Conservation (phyloP, 2,329 filamentous ascomycete species). For the Furcasterigmium furcatum region DNA sequence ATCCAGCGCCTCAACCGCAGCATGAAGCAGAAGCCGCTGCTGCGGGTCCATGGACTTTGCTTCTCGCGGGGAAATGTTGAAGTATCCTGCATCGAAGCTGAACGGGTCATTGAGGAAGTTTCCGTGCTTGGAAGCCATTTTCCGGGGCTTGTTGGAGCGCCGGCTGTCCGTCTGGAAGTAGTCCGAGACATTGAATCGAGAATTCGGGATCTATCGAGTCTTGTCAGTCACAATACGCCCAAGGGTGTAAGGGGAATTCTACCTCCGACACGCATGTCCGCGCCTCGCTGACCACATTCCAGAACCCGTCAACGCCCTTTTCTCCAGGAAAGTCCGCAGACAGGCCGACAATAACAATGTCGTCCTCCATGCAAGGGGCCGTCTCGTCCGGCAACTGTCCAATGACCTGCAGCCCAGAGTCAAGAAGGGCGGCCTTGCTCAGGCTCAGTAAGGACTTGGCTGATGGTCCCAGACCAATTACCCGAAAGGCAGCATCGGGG, state of each 20-base stretch:
- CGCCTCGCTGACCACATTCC: not conserved
- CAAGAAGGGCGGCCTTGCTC: not conserved
- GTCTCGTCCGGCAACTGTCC: not conserved
- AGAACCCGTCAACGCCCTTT: not conserved
- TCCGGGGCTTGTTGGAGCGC: not conserved
- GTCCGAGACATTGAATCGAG: not conserved
- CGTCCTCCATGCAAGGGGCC: not conserved
- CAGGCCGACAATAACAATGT: not conserved
- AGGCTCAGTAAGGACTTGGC: not conserved
- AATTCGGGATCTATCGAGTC: not conserved
- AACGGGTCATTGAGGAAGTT: slow-evolving; percentile 18
- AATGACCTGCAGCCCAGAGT: not conserved
- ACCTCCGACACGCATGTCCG: not conserved
- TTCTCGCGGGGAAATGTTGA: slow-evolving; percentile 28
- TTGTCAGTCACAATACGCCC: not conserved
- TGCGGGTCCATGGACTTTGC: slow-evolving; percentile 26
- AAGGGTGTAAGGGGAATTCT: not conserved
- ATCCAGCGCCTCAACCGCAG: slow-evolving; percentile 28
- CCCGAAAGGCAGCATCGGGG: not conserved
- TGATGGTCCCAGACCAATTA: not conserved
- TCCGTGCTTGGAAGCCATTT: slow-evolving; percentile 7
- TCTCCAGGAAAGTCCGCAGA: not conserved
- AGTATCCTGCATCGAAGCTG: slow-evolving; percentile 36
- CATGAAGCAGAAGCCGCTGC: slow-evolving; percentile 27
- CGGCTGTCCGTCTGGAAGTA: not conserved